Conservation (phyloP, 768 basidiomycete species). For the Boletus sp. region DNA sequence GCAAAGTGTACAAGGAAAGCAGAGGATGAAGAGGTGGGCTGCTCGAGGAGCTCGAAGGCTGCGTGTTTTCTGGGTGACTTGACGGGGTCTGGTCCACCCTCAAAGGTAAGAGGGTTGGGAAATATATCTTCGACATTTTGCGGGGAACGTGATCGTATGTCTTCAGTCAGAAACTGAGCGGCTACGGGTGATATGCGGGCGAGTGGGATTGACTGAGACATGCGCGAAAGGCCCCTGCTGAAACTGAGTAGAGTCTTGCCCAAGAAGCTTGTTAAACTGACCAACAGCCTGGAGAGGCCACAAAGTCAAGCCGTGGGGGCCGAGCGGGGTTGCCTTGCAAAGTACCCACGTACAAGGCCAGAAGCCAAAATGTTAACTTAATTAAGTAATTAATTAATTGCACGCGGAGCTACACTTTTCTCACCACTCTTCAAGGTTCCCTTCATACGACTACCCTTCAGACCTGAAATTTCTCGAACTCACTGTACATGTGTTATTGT, state of each 20-base stretch:
- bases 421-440: not conserved
- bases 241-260: not conserved
- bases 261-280: not conserved
- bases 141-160: slow-evolving; percentile 30
- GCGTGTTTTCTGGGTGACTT: slow-evolving; percentile 56
- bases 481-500: not conserved
- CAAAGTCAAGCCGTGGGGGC: not conserved
- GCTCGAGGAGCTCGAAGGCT: slow-evolving; percentile 71
- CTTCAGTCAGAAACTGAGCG: slow-evolving; percentile 45
- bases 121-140: slow-evolving; percentile 40
- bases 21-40: slow-evolving; percentile 68
- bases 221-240: slow-evolving; percentile 1
- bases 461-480: not conserved
- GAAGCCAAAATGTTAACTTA: too few species aligned
- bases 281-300: not conserved
- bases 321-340: not conserved
- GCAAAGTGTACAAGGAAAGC: slow-evolving; percentile 76
- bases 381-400: too few species aligned
- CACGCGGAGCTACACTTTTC: too few species aligned
- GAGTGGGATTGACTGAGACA: slow-evolving; percentile 33
- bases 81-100: slow-evolving; percentile 27
- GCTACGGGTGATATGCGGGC: slow-evolving; percentile 23
- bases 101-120: slow-evolving; percentile 34
- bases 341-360: too few species aligned
- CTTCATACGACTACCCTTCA: not conserved